phyloP scores from a whole-genome alignment of 2,329 filamentous ascomycete genomes.

The Parascedosporium putredinis region DNA sequence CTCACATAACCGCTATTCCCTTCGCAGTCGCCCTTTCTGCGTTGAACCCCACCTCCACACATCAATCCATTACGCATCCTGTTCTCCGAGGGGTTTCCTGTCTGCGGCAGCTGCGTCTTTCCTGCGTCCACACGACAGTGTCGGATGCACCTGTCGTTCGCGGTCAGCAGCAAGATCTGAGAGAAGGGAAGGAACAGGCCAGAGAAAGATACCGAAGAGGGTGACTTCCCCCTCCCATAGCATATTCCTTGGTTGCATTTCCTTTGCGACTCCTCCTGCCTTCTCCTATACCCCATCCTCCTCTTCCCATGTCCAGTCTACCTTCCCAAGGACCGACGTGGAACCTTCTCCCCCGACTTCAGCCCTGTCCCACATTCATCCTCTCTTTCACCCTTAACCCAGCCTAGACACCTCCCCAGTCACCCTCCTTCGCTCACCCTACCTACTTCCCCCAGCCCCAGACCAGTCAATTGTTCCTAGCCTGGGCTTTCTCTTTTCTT shows the following conservation, averaged over 20 bases:
- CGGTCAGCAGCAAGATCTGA: not conserved
- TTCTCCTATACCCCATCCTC: not conserved
- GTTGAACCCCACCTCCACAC: not conserved
- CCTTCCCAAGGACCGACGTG: not conserved
- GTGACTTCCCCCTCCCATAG: no score
- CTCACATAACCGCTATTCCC: not conserved
- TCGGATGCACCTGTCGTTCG: not conserved
- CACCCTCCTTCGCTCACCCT: not conserved
- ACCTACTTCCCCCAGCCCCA: not conserved
- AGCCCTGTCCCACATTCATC: not conserved
- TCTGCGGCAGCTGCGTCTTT: not conserved
- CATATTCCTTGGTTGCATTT: no score
- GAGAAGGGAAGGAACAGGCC: not conserved
- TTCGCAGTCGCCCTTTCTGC: not conserved
- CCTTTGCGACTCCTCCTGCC: not conserved
- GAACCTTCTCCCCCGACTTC: not conserved
- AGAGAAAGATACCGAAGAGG: no score
- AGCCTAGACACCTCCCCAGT: no score
- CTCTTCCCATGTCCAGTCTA: not conserved
- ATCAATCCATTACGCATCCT: not conserved
- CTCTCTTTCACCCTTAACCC: not conserved
- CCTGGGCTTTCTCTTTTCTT: not conserved
- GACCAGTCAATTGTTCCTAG: not conserved
- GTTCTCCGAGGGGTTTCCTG: not conserved
- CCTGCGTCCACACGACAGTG: not conserved